A percentile compares a stretch with the other conserved stretches of the same genome.
Conservation (phyloP, 1,284 basidiomycete species). For the Chalciporus piperatoides region DNA sequence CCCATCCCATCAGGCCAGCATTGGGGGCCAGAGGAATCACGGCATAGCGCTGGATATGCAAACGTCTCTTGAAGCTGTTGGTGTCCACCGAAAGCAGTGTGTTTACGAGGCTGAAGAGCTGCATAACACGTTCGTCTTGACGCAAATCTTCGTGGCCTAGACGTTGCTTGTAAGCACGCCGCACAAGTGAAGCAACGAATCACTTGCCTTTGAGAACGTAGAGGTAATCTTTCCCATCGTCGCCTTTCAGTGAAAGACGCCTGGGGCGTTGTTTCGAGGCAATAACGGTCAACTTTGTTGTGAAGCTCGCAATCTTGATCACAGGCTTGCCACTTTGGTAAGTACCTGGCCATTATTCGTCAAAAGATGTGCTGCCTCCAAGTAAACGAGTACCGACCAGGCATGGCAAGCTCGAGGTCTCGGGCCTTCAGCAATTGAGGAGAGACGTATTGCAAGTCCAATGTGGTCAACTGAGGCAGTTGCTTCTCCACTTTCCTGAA, state of each 20-base stretch:
- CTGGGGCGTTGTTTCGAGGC: constrained; percentile 98
- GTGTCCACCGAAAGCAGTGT: constrained; percentile 92
- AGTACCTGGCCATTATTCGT: constrained; percentile 56
- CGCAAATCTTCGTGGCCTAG: constrained; percentile 97
- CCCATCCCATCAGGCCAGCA: constrained; percentile 94
- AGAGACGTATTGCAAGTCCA: constrained; percentile 98
- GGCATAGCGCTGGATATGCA: constrained; percentile 92
- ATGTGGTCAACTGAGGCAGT: constrained; percentile 82
- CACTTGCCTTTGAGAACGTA: constrained; percentile 83
- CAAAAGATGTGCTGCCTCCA: not conserved
- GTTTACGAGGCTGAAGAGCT: constrained; percentile 96
- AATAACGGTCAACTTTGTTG: constrained; percentile 88
- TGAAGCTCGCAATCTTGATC: constrained; percentile 81
- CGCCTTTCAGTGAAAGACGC: constrained; percentile 84
- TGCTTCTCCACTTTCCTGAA: constrained; percentile 98
- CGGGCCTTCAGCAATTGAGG: constrained; percentile 88
- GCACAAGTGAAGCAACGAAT: not conserved
- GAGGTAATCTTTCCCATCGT: constrained; percentile 92
- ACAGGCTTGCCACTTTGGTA: constrained; percentile 90
- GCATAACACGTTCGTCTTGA: constrained; percentile 99
- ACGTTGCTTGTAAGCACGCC: constrained; percentile 4
- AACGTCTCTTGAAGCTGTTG: constrained; percentile 92
- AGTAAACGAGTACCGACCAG: constrained; percentile 50
- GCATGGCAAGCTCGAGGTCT: constrained; percentile 92
- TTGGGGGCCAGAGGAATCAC: constrained; percentile 97